Percentiles rank a stretch among this genome's conserved stretches.
phyloP scores from a whole-genome alignment of 805 yeast genomes.

The Scheffersomyces ergatensis region DNA sequence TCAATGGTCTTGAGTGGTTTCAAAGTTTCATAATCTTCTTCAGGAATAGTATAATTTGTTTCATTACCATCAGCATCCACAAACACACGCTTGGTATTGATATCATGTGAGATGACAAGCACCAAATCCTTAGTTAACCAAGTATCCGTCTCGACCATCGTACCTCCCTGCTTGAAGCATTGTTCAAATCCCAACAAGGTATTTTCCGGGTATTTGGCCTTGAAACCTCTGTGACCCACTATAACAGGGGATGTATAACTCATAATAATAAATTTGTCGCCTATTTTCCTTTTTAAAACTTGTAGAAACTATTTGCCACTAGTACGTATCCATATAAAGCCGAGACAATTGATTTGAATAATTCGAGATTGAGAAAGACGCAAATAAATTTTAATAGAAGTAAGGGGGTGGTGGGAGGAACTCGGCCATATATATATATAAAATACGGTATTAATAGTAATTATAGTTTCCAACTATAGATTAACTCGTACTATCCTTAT shows the following conservation, averaged over 20 bases:
- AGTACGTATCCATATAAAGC: too few relatives aligned
- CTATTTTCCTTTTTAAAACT: neutral
- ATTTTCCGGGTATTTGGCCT: slow-evolving; percentile 38
- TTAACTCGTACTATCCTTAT: too few relatives aligned
- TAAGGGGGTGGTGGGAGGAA: too few relatives aligned
- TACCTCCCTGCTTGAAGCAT: slow-evolving; percentile 37
- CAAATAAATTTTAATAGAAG: too few relatives aligned
- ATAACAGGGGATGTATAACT: slow-evolving; percentile 18
- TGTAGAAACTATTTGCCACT: too few relatives aligned
- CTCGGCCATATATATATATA: too few relatives aligned
- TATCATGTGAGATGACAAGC: slow-evolving; percentile 40
- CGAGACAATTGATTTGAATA: too few relatives aligned
- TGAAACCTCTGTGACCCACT: slow-evolving; percentile 44
- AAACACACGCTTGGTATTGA: slow-evolving; percentile 35
- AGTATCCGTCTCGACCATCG: slow-evolving; percentile 40
- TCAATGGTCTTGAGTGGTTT: slow-evolving; percentile 26
- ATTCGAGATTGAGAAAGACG: too few relatives aligned
- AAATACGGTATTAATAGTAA: too few relatives aligned
- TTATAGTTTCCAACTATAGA: too few relatives aligned
- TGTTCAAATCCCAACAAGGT: slow-evolving; percentile 34
- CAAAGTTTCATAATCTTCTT: slow-evolving; percentile 26
- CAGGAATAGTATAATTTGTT: slow-evolving; percentile 31
- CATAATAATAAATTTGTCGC: neutral
- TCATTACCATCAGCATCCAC: slow-evolving; percentile 31
- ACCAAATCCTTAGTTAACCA: slow-evolving; percentile 38